phyloP scores from a whole-genome alignment of 148 eudicot species.

The Rhododendron griersonianum region DNA sequence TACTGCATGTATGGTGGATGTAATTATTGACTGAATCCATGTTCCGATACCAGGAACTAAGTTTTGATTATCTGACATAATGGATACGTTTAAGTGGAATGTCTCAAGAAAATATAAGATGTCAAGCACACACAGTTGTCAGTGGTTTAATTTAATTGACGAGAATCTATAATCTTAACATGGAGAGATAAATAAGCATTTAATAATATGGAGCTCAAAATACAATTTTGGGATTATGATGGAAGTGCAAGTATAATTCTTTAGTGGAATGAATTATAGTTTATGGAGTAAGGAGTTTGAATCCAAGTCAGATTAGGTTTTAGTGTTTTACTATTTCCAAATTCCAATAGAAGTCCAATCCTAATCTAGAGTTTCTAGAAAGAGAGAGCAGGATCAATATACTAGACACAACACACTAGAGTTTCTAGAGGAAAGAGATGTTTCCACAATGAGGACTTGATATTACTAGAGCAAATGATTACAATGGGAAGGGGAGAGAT shows the following conservation, averaged over 20 bases:
- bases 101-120: background rate
- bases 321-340: too few species aligned
- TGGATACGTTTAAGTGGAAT: background rate
- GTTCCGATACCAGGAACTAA: background rate
- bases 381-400: too few species aligned
- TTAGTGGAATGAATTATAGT: background rate
- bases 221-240: background rate
- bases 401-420: too few species aligned
- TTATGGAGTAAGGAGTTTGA: background rate
- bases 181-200: background rate
- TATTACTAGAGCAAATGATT: too few species aligned
- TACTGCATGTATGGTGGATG: background rate
- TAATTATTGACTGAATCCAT: background rate
- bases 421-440: too few species aligned
- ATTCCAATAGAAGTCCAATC: too few species aligned
- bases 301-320: too few species aligned
- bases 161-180: background rate
- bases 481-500: background rate
- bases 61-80: background rate
- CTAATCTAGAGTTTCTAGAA: too few species aligned
- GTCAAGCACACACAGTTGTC: background rate
- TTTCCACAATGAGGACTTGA: too few species aligned
- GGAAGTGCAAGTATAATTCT: background rate
- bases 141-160: background rate
- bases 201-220: too few species aligned